Evolutionary conservation across 148 eudicot species (phyloP).

Genomic region (Rheum nobile): DNA sequence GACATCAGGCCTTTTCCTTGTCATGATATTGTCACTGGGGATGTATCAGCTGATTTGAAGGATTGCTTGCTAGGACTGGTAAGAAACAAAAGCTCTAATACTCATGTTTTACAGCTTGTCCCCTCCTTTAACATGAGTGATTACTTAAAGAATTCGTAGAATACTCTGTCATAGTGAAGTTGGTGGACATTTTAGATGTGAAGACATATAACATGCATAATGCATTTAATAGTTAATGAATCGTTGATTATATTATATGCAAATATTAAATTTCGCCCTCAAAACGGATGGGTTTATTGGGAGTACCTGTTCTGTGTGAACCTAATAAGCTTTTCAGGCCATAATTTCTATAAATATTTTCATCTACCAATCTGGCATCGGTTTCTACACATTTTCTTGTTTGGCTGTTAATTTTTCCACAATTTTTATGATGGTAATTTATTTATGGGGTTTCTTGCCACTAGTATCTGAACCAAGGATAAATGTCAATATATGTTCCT

Average conservation of each 20-base stretch:
- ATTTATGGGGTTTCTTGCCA: background rate
- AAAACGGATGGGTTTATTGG: background rate
- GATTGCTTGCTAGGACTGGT: slow-evolving; percentile 78
- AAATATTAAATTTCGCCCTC: background rate
- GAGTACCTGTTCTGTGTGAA: background rate
- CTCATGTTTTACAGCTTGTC: background rate
- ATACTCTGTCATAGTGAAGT: background rate
- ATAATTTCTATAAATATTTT: background rate
- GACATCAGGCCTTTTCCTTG: slow-evolving; percentile 16
- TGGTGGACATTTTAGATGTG: background rate
- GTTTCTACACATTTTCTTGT: background rate
- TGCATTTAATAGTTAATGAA: background rate
- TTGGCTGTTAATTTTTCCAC: background rate
- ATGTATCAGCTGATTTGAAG: slow-evolving; percentile 21
- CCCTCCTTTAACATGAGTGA: background rate
- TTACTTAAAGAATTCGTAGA: background rate
- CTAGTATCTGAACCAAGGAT: background rate
- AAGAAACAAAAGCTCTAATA: slow-evolving; percentile 12
- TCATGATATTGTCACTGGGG: slow-evolving; percentile 17
- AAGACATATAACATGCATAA: background rate
- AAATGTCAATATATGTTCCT: background rate
- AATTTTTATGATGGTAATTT: background rate
- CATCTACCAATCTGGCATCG: background rate
- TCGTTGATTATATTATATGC: background rate
- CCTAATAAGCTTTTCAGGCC: background rate